Conservation (phyloP, 148 eudicot species). For the Talinum fruticosum region DNA sequence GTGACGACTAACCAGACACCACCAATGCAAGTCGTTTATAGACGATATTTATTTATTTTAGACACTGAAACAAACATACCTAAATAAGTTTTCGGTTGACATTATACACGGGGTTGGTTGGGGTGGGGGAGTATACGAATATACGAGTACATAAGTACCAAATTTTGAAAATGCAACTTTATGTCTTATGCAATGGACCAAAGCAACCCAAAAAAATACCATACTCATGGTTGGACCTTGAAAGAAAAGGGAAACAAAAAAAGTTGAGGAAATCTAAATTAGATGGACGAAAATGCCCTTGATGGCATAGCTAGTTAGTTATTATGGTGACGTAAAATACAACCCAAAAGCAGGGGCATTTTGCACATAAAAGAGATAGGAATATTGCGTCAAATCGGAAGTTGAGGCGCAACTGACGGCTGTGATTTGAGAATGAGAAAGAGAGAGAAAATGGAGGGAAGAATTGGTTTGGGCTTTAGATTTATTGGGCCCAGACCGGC, state of each 20-base stretch:
- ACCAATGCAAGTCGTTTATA: too few relatives aligned
- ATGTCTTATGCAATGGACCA: slow-evolving; percentile 27
- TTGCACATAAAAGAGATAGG: background rate
- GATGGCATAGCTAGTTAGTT: background rate
- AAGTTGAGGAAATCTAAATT: background rate
- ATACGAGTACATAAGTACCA: background rate
- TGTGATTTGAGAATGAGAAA: background rate
- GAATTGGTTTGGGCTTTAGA: background rate
- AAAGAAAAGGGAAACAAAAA: background rate
- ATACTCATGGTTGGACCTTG: background rate
- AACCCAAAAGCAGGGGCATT: background rate
- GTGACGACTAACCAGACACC: too few relatives aligned
- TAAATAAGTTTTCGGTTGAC: too few relatives aligned
- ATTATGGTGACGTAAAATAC: too few relatives aligned
- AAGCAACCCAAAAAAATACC: slow-evolving; percentile 9
- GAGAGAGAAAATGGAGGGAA: background rate
- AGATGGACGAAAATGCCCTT: background rate
- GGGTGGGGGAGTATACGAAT: background rate
- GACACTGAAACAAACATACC: too few relatives aligned
- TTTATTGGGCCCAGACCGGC: background rate
- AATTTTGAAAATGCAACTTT: slow-evolving; percentile 17
- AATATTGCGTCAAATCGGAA: background rate
- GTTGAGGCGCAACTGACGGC: background rate
- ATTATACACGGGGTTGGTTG: too few relatives aligned
- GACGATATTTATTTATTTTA: too few relatives aligned